Percentiles rank a stretch among this genome's conserved stretches.
Evolutionary conservation across 2,329 filamentous ascomycete genomes (phyloP).

Genomic region (Stagonosporopsis cucurbitacearum): DNA sequence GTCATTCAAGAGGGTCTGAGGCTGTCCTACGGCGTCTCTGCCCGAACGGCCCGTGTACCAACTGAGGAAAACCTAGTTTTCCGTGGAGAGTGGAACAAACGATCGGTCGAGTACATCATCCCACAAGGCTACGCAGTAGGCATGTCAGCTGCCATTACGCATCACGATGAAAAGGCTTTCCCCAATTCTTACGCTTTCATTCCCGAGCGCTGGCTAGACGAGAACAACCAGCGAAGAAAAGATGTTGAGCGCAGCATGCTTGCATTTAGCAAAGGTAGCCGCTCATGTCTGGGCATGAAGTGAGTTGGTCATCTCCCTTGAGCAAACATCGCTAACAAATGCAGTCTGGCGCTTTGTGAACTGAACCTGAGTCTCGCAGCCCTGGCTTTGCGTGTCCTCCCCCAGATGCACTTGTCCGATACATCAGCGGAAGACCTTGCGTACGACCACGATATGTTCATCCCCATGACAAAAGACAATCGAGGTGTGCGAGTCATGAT

Average conservation of each 20-base stretch:
- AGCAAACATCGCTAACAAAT: constrained; percentile 5
- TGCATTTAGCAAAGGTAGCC: constrained; percentile 41
- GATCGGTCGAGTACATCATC: constrained; percentile 27
- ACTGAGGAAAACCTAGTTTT: constrained; percentile 34
- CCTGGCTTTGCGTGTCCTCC: constrained; percentile 30
- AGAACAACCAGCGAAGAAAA: constrained; percentile 31
- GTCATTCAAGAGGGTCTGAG: constrained; percentile 43
- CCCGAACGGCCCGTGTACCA: constrained; percentile 33
- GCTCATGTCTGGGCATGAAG: constrained; percentile 45
- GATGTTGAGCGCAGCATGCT: constrained; percentile 38
- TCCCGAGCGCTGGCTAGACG: constrained; percentile 42
- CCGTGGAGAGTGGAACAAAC: constrained; percentile 36
- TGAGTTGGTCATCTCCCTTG: constrained; percentile 22
- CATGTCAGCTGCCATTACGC: constrained; percentile 35
- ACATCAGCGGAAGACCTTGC: constrained; percentile 30
- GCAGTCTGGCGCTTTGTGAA: constrained; percentile 33
- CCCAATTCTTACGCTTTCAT: constrained; percentile 33
- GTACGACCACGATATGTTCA: constrained; percentile 38
- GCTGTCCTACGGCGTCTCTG: constrained; percentile 35
- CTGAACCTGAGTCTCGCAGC: constrained; percentile 31
- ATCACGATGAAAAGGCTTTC: constrained; percentile 35
- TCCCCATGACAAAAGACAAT: constrained; percentile 34
- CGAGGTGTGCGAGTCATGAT: constrained; percentile 32
- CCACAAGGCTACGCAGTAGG: constrained; percentile 34
- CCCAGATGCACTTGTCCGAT: constrained; percentile 31